phyloP scores from a whole-genome alignment of 768 basidiomycete genomes.

The Termitomyces sp. region DNA sequence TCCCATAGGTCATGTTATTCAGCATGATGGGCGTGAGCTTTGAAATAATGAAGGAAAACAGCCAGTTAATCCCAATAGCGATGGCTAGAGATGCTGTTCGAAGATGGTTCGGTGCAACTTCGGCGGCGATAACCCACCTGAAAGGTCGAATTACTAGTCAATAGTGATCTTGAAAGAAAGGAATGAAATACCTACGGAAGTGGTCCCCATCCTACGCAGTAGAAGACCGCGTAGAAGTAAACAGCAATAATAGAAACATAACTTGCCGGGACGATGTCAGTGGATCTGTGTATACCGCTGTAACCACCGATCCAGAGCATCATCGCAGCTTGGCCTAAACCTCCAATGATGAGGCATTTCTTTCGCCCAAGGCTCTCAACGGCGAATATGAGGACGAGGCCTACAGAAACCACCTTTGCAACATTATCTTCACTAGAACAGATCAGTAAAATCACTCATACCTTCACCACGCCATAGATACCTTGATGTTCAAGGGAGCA shows the following conservation, averaged over 20 bases:
- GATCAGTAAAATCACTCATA: conserved; percentile 2
- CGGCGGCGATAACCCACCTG: conserved; percentile 40
- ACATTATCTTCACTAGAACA: not conserved
- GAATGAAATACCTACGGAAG: conserved; percentile 25
- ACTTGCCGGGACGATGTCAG: conserved; percentile 31
- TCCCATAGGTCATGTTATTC: conserved; percentile 32
- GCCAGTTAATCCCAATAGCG: conserved; percentile 41
- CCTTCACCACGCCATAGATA: conserved; percentile 34
- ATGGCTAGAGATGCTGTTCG: conserved; percentile 35
- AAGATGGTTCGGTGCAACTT: conserved; percentile 43
- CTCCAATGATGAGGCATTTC: conserved; percentile 44
- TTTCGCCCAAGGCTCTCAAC: conserved; percentile 50
- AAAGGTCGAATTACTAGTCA: conserved; percentile 1
- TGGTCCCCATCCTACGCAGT: conserved; percentile 40
- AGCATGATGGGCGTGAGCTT: conserved; percentile 39
- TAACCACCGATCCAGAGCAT: conserved; percentile 50
- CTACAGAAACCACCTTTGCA: conserved; percentile 38
- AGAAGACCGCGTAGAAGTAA: conserved; percentile 47
- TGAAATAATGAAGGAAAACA: conserved; percentile 44
- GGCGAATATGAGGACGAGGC: conserved; percentile 38
- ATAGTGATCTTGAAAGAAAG: not conserved
- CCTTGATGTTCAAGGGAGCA: conserved; percentile 12
- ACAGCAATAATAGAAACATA: conserved; percentile 44
- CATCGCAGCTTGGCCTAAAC: conserved; percentile 42
- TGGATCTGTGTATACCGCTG: conserved; percentile 30